Conservation (phyloP, 73 alveolate species). For the Tetrahymena malaccensis region DNA sequence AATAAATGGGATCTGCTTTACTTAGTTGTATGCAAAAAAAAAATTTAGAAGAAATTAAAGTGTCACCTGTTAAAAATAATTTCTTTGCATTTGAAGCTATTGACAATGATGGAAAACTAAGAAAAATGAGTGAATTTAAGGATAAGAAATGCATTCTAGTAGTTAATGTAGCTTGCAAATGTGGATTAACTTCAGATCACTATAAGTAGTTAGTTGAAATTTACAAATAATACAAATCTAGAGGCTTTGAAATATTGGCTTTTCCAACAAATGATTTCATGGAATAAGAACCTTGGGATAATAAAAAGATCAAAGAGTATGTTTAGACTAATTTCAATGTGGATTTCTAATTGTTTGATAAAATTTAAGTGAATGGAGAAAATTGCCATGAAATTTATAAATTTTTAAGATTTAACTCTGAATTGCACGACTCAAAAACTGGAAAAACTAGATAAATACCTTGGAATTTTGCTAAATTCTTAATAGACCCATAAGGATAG, state of each 20-base stretch:
- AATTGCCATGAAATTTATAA: slow-evolving; percentile 54
- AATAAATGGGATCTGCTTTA: background rate
- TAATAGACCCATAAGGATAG: slow-evolving; percentile 47
- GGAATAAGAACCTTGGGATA: slow-evolving; percentile 17
- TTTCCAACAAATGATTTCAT: slow-evolving; percentile 12
- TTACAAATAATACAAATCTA: background rate
- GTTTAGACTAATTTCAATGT: slow-evolving; percentile 2
- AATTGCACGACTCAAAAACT: slow-evolving; percentile 14
- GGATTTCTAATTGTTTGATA: slow-evolving; percentile 9
- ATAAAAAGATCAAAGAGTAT: slow-evolving; percentile 16
- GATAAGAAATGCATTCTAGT: background rate
- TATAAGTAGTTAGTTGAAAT: slow-evolving; percentile 4
- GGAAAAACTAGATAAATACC: slow-evolving; percentile 63
- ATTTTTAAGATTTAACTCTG: slow-evolving; percentile 50
- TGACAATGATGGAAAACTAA: background rate
- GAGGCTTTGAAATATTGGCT: slow-evolving; percentile 26
- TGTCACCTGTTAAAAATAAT: background rate
- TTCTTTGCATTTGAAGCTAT: background rate
- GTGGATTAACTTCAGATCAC: slow-evolving; percentile 9
- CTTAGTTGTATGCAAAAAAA: background rate
- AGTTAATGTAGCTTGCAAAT: slow-evolving; percentile 21
- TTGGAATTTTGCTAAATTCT: slow-evolving; percentile 73
- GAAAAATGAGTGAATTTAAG: background rate
- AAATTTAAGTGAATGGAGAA: slow-evolving; percentile 62
- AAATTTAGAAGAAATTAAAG: background rate